Percentiles rank a stretch among this genome's conserved stretches.
Evolutionary conservation across 192 early-diverging fungal species (phyloP).

Genomic region (Backusella macrospora): DNA sequence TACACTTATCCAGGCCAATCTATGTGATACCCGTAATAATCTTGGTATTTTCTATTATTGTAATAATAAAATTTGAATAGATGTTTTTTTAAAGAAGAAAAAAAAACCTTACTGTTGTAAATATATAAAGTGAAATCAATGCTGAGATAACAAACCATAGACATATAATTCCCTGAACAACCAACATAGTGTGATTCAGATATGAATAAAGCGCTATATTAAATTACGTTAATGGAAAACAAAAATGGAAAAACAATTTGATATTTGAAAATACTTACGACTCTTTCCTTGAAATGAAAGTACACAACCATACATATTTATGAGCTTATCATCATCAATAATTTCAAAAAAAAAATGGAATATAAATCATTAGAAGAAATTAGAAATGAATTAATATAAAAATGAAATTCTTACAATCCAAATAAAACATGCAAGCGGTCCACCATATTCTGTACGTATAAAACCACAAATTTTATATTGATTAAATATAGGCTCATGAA

Average conservation of each 20-base stretch:
- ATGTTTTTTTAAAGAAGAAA: neutral
- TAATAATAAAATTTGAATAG: neutral
- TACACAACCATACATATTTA: constrained; percentile 11
- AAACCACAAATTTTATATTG: neutral
- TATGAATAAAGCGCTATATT: constrained; percentile 40
- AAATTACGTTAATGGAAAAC: neutral
- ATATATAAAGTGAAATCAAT: constrained; percentile 22
- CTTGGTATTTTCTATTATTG: constrained; percentile 25
- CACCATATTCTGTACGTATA: neutral
- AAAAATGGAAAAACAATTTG: neutral
- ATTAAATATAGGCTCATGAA: neutral
- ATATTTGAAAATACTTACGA: neutral
- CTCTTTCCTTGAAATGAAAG: constrained; percentile 11
- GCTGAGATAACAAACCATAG: constrained; percentile 30
- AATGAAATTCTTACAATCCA: neutral
- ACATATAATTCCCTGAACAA: constrained; percentile 29
- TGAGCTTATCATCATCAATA: neutral
- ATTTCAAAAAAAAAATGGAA: no score
- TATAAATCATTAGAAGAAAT: neutral
- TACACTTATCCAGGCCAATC: constrained; percentile 27
- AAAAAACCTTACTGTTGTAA: constrained; percentile 30
- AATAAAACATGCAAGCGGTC: constrained; percentile 1
- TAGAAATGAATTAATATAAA: neutral
- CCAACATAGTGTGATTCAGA: constrained; percentile 30
- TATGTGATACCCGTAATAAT: constrained; percentile 14